A percentile compares a stretch with the other conserved stretches of the same genome.
Conservation (phyloP, 192 early-diverging fungal species). For the Lobulomyces angularis region DNA sequence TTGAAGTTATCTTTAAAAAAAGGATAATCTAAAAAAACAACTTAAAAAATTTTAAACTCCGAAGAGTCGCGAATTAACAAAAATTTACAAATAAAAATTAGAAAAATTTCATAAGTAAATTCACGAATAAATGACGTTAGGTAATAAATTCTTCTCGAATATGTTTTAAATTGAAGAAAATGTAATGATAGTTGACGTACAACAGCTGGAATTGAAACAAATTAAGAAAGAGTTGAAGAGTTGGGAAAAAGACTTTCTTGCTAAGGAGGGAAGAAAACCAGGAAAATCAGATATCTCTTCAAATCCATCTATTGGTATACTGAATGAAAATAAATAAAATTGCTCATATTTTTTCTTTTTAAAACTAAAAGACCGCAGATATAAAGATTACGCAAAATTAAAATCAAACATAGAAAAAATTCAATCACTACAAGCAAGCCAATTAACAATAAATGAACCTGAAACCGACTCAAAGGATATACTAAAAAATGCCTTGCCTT, state of each 20-base stretch:
- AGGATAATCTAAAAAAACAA: no score
- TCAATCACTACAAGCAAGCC: neutral
- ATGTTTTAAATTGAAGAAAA: no score
- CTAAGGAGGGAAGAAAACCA: slow-evolving; percentile 33
- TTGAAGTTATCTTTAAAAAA: no score
- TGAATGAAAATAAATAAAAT: slow-evolving; percentile 3
- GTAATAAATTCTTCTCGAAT: no score
- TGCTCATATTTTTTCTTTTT: neutral
- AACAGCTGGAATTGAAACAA: slow-evolving; percentile 23
- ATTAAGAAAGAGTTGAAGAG: slow-evolving; percentile 42
- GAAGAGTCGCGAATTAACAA: no score
- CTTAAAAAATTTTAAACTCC: no score
- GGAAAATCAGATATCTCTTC: slow-evolving; percentile 37
- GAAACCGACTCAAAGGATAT: no score
- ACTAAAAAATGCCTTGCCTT: no score
- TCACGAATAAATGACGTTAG: no score
- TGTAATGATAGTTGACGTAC: slow-evolving; percentile 2
- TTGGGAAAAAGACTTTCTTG: slow-evolving; percentile 38
- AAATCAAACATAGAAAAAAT: slow-evolving; percentile 16
- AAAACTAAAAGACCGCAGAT: slow-evolving; percentile 17
- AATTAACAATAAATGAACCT: slow-evolving; percentile 7
- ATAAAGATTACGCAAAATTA: slow-evolving; percentile 42
- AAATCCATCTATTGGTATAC: slow-evolving; percentile 28
- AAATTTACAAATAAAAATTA: no score
- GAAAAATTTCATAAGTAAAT: no score